A percentile compares a stretch with the other conserved stretches of the same genome.
These are phyloP conservation scores for Monilinia laxa DNA, from an alignment of 2,329 filamentous ascomycete species.

Conservation along the genomic window DNA sequence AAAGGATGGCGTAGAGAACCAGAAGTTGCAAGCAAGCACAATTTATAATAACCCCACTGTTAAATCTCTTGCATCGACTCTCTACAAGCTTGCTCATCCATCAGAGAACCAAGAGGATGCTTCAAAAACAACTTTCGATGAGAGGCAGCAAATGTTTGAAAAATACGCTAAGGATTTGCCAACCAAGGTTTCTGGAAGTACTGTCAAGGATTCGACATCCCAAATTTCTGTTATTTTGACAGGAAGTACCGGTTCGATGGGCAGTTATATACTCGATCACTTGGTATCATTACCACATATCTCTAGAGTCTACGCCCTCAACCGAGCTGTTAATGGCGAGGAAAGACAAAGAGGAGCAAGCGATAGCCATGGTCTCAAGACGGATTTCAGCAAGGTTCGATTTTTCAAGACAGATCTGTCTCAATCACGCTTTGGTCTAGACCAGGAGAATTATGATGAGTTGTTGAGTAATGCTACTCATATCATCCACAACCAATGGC, in stretches of 20 bases:
- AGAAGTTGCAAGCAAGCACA: conserved; percentile 19
- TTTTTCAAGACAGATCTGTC: conserved; percentile 52
- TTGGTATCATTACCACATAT: conserved; percentile 41
- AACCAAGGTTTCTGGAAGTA: background rate
- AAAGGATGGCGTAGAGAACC: conserved; percentile 1
- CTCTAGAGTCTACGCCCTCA: conserved; percentile 49
- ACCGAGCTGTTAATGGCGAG: conserved; percentile 41
- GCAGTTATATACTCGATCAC: conserved; percentile 48
- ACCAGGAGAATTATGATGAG: conserved; percentile 21
- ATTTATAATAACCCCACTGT: conserved; percentile 22
- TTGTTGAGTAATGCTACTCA: conserved; percentile 29
- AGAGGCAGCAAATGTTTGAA: conserved; percentile 25
- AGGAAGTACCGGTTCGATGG: conserved; percentile 51
- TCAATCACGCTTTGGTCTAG: conserved; percentile 50
- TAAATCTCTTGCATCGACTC: conserved; percentile 13
- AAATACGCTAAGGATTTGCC: conserved; percentile 26
- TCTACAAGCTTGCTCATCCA: conserved; percentile 15
- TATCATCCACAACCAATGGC: conserved; percentile 40
- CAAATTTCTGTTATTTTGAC: conserved; percentile 44
- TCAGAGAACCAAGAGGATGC: conserved; percentile 4
- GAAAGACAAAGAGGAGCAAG: conserved; percentile 29
- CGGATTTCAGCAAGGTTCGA: conserved; percentile 45
- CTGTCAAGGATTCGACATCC: background rate
- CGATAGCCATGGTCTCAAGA: conserved; percentile 44
- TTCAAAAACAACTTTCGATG: conserved; percentile 5